Evolutionary conservation across 2,329 filamentous ascomycete species (phyloP).

Genomic region (Talaromyces verruculosus): DNA sequence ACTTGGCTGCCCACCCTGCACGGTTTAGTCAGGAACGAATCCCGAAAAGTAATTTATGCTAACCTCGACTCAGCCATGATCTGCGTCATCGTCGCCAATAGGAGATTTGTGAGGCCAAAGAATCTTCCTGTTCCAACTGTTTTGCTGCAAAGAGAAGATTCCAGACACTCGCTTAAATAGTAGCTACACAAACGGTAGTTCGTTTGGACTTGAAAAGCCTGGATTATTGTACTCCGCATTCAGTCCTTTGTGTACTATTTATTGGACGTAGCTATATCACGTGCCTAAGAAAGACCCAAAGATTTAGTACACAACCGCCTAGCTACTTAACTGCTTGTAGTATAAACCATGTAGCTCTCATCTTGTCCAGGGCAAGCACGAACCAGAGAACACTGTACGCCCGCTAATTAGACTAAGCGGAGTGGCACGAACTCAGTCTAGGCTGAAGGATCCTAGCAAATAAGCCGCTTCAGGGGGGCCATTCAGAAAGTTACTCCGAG

Average conservation of each 20-base stretch:
- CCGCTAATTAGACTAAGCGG: constrained; percentile 1
- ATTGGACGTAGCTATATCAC: not conserved
- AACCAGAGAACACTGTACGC: not conserved
- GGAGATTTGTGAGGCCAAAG: not conserved
- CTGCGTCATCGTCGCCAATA: constrained; percentile 1
- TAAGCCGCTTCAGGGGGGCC: not conserved
- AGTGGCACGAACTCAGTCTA: not conserved
- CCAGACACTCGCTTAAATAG: not conserved
- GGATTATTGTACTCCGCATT: not conserved
- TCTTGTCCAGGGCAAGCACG: not conserved
- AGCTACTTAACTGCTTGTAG: not conserved
- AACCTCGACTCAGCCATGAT: constrained; percentile 4
- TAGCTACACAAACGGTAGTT: not conserved
- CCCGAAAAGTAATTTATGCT: not conserved
- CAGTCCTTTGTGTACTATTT: not conserved
- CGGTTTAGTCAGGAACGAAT: constrained; percentile 14
- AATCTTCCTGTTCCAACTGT: too few species aligned
- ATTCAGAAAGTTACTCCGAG: not conserved
- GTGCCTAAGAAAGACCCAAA: not conserved
- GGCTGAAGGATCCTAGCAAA: not conserved
- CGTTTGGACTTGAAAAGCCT: too few species aligned
- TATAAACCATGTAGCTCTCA: not conserved
- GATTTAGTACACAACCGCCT: not conserved
- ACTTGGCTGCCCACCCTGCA: not conserved
- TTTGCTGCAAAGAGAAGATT: not conserved